A percentile compares a stretch with the other conserved stretches of the same genome.
phyloP scores from a whole-genome alignment of 805 yeast genomes.

The Maudiozyma turicensis region DNA sequence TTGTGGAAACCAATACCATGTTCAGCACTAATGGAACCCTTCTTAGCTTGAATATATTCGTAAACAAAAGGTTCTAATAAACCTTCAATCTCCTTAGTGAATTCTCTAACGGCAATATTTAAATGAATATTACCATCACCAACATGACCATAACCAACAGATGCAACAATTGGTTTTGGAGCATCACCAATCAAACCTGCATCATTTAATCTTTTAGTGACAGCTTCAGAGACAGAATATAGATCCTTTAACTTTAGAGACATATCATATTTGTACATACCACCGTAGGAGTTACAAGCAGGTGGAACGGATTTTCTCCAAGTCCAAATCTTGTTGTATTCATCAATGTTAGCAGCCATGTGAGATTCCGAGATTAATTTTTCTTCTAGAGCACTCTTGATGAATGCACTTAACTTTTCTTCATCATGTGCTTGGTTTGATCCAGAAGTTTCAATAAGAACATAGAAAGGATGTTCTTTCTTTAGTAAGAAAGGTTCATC shows the following conservation, averaged over 20 bases:
- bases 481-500: conserved; percentile 62
- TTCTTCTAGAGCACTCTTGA: conserved; percentile 74
- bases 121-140: conserved; percentile 96
- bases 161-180: conserved; percentile 64
- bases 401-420: conserved; percentile 72
- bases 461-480: conserved; percentile 75
- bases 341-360: conserved; percentile 90
- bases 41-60: conserved; percentile 62
- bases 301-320: conserved; percentile 96
- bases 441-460: conserved; percentile 89
- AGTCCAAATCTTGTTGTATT: conserved; percentile 70
- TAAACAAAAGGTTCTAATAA: conserved; percentile 89
- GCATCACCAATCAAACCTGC: conserved; percentile 51
- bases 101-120: conserved; percentile 82
- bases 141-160: conserved; percentile 92
- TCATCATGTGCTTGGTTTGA: conserved; percentile 89
- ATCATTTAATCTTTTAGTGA: conserved; percentile 48
- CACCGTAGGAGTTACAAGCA: conserved; percentile 76
- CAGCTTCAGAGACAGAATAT: conserved; percentile 73
- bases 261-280: conserved; percentile 94
- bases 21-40: conserved; percentile 93
- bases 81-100: conserved; percentile 67
- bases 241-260: conserved; percentile 75
- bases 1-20: conserved; percentile 97
- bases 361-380: conserved; percentile 83